phyloP scores from a whole-genome alignment of 306 rosid genomes.

The Hippophae rhamnoides region DNA sequence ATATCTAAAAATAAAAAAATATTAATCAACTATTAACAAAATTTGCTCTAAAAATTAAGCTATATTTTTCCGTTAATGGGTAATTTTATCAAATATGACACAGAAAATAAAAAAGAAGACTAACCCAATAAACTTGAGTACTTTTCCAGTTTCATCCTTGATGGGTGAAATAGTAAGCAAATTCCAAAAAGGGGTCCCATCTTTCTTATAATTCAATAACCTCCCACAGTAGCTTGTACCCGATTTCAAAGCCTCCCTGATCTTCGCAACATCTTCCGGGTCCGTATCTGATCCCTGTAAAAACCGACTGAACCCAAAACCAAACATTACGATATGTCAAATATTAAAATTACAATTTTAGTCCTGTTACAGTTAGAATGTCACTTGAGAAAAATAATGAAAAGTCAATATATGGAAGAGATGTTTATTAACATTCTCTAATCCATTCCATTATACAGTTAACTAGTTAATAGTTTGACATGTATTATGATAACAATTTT shows the following conservation, averaged over 20 bases:
- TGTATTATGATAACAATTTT: no score
- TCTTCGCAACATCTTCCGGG: conserved; percentile 67
- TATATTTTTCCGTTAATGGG: no score
- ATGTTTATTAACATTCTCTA: no score
- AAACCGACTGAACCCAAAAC: conserved; percentile 56
- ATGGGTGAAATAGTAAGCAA: conserved; percentile 86
- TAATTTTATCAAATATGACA: no score
- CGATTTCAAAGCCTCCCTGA: conserved; percentile 43
- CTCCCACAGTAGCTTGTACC: conserved; percentile 77
- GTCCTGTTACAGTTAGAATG: neutral
- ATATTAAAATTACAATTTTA: conserved; percentile 6
- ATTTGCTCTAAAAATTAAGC: no score
- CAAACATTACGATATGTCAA: neutral
- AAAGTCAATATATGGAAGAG: no score
- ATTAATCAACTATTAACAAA: no score
- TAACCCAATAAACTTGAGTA: conserved; percentile 84
- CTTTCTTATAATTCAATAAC: conserved; percentile 83
- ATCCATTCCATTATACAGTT: no score
- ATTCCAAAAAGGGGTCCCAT: conserved; percentile 92
- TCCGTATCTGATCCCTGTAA: conserved; percentile 85
- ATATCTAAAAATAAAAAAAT: no score
- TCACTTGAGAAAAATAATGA: no score
- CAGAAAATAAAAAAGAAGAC: conserved; percentile 3
- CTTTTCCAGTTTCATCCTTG: conserved; percentile 65
- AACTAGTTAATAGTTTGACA: no score